Conservation (phyloP, 805 yeast species). For the Priceomyces melissophilus region DNA sequence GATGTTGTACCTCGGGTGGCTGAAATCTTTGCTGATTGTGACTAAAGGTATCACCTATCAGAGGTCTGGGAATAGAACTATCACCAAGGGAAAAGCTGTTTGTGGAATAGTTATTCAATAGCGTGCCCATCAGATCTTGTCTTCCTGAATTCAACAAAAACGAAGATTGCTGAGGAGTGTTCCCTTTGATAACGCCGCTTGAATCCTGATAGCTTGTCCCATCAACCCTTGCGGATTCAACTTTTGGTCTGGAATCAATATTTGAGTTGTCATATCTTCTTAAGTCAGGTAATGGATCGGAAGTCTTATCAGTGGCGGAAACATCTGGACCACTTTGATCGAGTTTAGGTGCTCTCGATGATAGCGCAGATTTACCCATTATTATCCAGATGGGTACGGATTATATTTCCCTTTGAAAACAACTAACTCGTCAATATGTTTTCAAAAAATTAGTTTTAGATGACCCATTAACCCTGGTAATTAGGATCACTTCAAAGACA, state of each 20-base stretch:
- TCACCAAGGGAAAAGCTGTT: conserved; percentile 1
- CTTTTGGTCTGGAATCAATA: not conserved
- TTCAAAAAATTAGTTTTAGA: no score
- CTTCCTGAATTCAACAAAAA: conserved; percentile 25
- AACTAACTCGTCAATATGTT: no score
- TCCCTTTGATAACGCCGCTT: conserved; percentile 2
- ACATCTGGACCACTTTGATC: conserved; percentile 1
- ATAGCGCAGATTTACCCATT: conserved; percentile 15
- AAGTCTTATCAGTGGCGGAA: not conserved
- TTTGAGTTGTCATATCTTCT: conserved; percentile 1
- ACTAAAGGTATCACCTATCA: not conserved
- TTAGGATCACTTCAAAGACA: no score
- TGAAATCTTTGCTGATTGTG: conserved; percentile 8
- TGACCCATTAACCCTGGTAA: no score
- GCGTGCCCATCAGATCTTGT: conserved; percentile 27
- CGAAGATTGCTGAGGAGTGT: conserved; percentile 11
- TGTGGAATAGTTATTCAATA: conserved; percentile 19
- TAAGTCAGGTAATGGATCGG: not conserved
- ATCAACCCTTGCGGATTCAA: conserved; percentile 1
- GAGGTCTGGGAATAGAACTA: conserved; percentile 1
- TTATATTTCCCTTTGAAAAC: no score
- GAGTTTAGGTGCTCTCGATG: conserved; percentile 7
- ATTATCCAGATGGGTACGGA: not conserved
- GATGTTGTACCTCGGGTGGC: conserved; percentile 11
- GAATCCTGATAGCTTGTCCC: not conserved